Conservation (phyloP, 768 basidiomycete species). For the Boletus sp. region DNA sequence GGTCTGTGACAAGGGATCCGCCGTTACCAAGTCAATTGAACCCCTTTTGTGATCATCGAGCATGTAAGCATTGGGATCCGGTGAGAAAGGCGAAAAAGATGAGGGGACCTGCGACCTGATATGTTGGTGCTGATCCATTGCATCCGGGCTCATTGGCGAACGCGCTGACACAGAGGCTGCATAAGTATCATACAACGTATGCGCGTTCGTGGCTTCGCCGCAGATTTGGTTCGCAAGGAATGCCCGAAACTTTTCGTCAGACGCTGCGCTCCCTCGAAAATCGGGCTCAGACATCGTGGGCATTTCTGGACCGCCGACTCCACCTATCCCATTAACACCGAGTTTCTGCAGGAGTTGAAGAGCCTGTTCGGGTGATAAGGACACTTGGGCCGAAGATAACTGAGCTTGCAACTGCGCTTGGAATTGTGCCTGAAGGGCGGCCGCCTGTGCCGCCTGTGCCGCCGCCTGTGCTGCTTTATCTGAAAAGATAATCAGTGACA, state of each 20-base stretch:
- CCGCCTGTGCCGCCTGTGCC: conserved; percentile 77
- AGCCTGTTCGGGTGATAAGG: conserved; percentile 61
- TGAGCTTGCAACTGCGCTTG: conserved; percentile 39
- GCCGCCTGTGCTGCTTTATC: conserved; percentile 92
- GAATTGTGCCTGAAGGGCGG: conserved; percentile 55
- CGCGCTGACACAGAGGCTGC: conserved; percentile 15
- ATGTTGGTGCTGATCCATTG: conserved; percentile 18
- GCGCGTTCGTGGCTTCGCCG: conserved; percentile 12
- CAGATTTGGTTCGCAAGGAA: conserved; percentile 21
- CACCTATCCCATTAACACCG: conserved; percentile 40
- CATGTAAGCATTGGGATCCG: conserved; percentile 58
- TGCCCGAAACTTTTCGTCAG: conserved; percentile 26
- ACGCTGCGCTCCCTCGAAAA: conserved; percentile 14
- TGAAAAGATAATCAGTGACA: conserved; percentile 28
- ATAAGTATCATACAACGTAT: conserved; percentile 24
- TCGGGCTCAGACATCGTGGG: conserved; percentile 8
- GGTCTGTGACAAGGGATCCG: conserved; percentile 47
- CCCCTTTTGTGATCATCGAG: conserved; percentile 37
- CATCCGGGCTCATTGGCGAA: conserved; percentile 13
- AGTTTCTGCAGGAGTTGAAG: conserved; percentile 60
- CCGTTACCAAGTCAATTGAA: conserved; percentile 33
- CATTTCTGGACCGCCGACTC: conserved; percentile 13
- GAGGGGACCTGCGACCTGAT: conserved; percentile 19
- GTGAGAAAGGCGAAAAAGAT: conserved; percentile 76
- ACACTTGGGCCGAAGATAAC: conserved; percentile 21